Base-by-base conservation (phyloP, 2,329 filamentous ascomycete species). In the Fusarium napiforme region DNA sequence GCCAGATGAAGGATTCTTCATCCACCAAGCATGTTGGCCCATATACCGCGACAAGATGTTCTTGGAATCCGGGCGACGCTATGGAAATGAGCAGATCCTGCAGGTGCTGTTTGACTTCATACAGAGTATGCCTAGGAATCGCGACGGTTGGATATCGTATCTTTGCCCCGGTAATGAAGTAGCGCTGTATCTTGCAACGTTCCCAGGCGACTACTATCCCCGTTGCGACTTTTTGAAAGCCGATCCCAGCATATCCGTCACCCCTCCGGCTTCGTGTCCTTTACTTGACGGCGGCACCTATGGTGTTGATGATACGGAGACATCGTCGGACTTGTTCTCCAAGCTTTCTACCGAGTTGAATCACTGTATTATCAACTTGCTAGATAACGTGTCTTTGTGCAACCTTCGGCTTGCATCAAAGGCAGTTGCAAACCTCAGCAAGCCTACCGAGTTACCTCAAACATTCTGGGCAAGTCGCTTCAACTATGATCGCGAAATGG, bases 401-500 rank as follows among this genome's bases (percentile, higher is more conserved):
- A 61, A 43, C 15, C 21, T 73, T 0, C 49, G 71, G 15, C 19
- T 73, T 4, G 30, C 69, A 18, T 73, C 69, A 1, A 56, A 6
- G 21, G 11, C 14, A 2, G n/a, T 70, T 16, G 69, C 61, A 4
- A 7, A 18, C 26, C 4, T 61, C 1, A 36, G 55, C 14, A 58
- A 23, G 4, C 61, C 55, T 0, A 9, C 12, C 3, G 19, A 47
- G 2, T 56, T 73, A 21, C 45, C 69, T 1, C 66, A 67, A 10
- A 36, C 21, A 1, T 73, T 73, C 12, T 73, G 70, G 69, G 66
- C 21, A 26, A 73, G 69, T 2, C 69, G 69, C 5, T 73, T 73
- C 11, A 8, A 19, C 4, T 16, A 3, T 6, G 36, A 45, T 15
- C 49, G 36, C 6, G 69, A 73, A 9, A 61, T 73, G 61, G 28